Base-by-base conservation (phyloP, 1,139 yeast species). In the Geotrichum carabidarum region DNA sequence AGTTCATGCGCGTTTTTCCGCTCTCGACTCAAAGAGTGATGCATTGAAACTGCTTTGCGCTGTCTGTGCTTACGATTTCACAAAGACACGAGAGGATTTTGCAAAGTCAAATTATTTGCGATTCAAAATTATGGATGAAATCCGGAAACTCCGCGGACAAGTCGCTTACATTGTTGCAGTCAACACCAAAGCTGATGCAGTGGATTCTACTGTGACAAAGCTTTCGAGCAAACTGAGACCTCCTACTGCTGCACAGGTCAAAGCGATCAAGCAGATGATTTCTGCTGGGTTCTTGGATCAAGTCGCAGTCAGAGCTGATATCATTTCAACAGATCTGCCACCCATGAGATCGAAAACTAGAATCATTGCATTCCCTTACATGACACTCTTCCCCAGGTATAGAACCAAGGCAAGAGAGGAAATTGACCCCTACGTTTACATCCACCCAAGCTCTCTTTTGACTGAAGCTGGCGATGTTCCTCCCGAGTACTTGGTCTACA, bases 261-360 rank as follows among this genome's bases (percentile, higher is more conserved):
- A 82, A 53, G 86, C 95, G 0, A 72, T 94, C 60, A 91, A 90
- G 65, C 99, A 94, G 69, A 91, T 94, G 83, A 75, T 93, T 8
- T 81, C 96, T 2, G 84, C 97, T 0, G 99, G 99, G 0, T 94
- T 88, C 64, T 77, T 93, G 49, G 99, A 94, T 68, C 96, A 88
- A 65, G 79, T 93, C 17, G 95, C 96, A 1, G 79, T 88, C 12
- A 76, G 98, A 59, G 93, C 88, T 0, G 97, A 90, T 65, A 62
- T 83, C 35, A 72, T 84, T 9, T 82, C 87, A n/a, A 73, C 82
- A 0, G 95, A 86, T 34, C 51, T 63, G 27, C 59, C 61, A 22
- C 53, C 53, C n/a, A 64, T 59, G 14, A 54, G 53, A 22, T 58
- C 64, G 17, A 83, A 78, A 54, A 76, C 84, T 15, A 78, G 77